Base-by-base conservation (phyloP, 1,139 yeast species). In the Geotrichum restrictum region DNA sequence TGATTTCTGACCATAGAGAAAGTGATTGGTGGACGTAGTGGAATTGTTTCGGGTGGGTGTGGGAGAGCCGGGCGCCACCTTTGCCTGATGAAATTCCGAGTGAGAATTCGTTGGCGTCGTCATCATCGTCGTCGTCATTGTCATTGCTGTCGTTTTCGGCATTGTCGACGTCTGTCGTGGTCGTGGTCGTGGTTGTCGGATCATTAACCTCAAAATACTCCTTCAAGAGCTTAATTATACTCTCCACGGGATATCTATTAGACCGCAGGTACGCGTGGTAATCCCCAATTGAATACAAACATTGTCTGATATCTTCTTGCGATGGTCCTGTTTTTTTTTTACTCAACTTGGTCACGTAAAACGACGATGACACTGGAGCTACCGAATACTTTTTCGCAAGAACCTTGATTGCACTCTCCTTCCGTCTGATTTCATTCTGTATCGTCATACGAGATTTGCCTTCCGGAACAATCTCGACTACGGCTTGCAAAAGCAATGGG, bases 241-340 rank as follows among this genome's bases (percentile, higher is more conserved):
- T 72, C 51, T 75, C 71, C 19, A 83, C 82, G 5, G 93, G 91
- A 44, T 76, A 71, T 56, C 85, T 72, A 62, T 84, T 84, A 54
- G 85, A 76, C 53, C 82, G 76, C n/a, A 85, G 74, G 60, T 83
- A 85, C 0, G 88, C 79, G 61, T 83, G 81, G 68, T 81, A 83
- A 64, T 85, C 91, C 40, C 89, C 89, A 52, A 84, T 79, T 0
- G 91, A 84, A 62, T 84, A 84, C 18, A 84, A 64, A 10, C 82
- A 80, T 60, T 82, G 88, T 45, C 85, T 73, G 27, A 84, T 75
- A 44, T 82, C 84, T 45, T 84, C 89, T 53, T 27, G 37, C 2
- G 53, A 32, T 11, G 73, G 74, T 19, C 75, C 1, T 43, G 14
- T 7, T 7, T 34, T 34, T 42, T 38, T 7, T 7, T 34, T 34